A percentile compares a stretch with the other conserved stretches of the same genome.
Evolutionary conservation across 1,284 basidiomycete species (phyloP).

Genomic region (Sporisorium iseilematis-ciliati): DNA sequence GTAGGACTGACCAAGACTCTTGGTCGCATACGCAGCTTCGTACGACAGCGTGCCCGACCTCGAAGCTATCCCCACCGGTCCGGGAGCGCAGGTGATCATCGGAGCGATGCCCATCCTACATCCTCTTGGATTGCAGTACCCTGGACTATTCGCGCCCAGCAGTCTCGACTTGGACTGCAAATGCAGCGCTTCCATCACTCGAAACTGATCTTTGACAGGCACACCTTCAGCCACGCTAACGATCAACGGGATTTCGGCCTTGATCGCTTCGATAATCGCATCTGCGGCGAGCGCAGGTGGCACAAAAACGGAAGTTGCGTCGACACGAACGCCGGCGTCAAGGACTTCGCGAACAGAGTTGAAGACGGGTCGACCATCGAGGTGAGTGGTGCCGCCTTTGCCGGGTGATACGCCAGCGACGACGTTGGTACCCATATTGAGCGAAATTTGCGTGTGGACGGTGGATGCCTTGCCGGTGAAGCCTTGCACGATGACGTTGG

Average conservation of each 20-base stretch:
- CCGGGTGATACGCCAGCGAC: constrained; percentile 54
- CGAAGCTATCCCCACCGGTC: constrained; percentile 53
- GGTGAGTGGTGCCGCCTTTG: constrained; percentile 49
- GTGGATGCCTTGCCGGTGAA: constrained; percentile 60
- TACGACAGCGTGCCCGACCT: constrained; percentile 65
- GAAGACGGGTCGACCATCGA: constrained; percentile 49
- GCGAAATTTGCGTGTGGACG: constrained; percentile 50
- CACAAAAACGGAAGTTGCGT: constrained; percentile 59
- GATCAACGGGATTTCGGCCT: constrained; percentile 55
- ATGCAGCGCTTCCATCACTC: constrained; percentile 56
- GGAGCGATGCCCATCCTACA: constrained; percentile 56
- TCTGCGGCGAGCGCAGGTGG: constrained; percentile 53
- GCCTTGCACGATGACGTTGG: constrained; percentile 59
- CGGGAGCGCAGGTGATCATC: constrained; percentile 41
- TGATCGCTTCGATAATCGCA: constrained; percentile 61
- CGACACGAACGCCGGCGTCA: constrained; percentile 32
- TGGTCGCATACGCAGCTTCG: constrained; percentile 53
- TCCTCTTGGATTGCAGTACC: constrained; percentile 56
- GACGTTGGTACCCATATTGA: constrained; percentile 57
- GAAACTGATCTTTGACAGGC: constrained; percentile 55
- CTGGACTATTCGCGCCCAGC: constrained; percentile 58
- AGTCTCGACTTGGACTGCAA: constrained; percentile 48
- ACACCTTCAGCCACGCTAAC: constrained; percentile 60
- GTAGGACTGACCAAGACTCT: constrained; percentile 49
- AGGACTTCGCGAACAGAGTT: constrained; percentile 40